phyloP scores from a whole-genome alignment of 345 rosid species.

The Eucalyptus sp. region DNA sequence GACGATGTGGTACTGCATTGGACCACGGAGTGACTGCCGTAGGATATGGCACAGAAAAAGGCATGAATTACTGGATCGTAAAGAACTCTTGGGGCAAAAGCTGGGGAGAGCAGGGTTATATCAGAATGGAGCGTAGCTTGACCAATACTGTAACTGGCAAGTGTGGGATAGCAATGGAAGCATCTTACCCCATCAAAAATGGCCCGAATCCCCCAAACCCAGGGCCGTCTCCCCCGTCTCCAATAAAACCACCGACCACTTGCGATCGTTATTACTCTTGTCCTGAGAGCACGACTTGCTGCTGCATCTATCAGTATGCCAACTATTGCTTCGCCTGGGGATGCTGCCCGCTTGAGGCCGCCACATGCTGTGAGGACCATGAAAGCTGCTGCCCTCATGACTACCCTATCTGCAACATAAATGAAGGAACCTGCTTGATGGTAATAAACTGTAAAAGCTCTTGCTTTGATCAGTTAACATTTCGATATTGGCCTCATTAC shows the following conservation, averaged over 20 bases:
- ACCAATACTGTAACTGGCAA: slow-evolving; percentile 27
- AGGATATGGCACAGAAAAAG: slow-evolving; percentile 77
- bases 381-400: slow-evolving; percentile 85
- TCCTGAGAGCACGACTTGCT: slow-evolving; percentile 68
- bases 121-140: slow-evolving; percentile 56
- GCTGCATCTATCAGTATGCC: slow-evolving; percentile 52
- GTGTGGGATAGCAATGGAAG: slow-evolving; percentile 81
- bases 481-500: not conserved
- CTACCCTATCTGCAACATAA: slow-evolving; percentile 57
- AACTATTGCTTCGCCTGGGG: slow-evolving; percentile 79
- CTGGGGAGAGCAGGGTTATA: slow-evolving; percentile 86
- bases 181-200: slow-evolving; percentile 80
- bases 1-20: slow-evolving; percentile 60
- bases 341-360: slow-evolving; percentile 85
- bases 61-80: slow-evolving; percentile 71
- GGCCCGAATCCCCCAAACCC: slow-evolving; percentile 89
- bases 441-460: slow-evolving; percentile 9
- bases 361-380: slow-evolving; percentile 77
- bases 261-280: slow-evolving; percentile 59
- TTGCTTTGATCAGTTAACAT: not conserved
- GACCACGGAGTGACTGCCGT: slow-evolving; percentile 91
- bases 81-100: slow-evolving; percentile 74
- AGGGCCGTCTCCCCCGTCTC: slow-evolving; percentile 94
- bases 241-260: slow-evolving; percentile 53
- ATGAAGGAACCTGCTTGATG: slow-evolving; percentile 52